phyloP scores from a whole-genome alignment of 2,329 filamentous ascomycete species.

The Ophiostoma angusticollis region DNA sequence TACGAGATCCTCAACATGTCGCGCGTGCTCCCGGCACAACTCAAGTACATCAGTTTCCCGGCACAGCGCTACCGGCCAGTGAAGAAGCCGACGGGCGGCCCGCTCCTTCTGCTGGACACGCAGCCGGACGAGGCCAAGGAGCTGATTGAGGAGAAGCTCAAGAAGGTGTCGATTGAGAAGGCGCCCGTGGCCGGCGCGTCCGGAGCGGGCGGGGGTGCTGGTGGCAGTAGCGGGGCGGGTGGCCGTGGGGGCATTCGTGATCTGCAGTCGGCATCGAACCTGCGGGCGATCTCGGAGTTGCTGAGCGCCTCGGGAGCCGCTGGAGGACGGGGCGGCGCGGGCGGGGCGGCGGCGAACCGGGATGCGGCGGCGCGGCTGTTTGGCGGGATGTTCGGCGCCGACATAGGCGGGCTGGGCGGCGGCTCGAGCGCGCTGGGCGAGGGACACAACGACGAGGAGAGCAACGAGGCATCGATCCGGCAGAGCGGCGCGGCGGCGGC shows the following conservation, averaged over 20 bases:
- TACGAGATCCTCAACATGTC: conserved; percentile 97
- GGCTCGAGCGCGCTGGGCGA: neutral
- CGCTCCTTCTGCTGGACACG: conserved; percentile 80
- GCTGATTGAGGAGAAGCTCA: conserved; percentile 82
- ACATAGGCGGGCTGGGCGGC: neutral
- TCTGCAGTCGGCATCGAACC: too few species aligned
- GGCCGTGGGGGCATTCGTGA: too few species aligned
- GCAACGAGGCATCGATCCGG: conserved; percentile 14
- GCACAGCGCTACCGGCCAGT: conserved; percentile 86
- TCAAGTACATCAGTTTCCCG: conserved; percentile 92
- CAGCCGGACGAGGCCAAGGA: conserved; percentile 65
- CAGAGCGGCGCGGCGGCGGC: conserved; percentile 52
- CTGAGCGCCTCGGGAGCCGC: too few species aligned
- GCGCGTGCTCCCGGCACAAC: conserved; percentile 77
- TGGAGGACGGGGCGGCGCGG: conserved; percentile 10
- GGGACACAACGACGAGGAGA: conserved; percentile 7
- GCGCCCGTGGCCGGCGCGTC: conserved; percentile 38
- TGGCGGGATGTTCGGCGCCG: conserved; percentile 9
- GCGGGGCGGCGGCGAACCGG: conserved; percentile 12
- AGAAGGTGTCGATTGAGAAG: conserved; percentile 57
- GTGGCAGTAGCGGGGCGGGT: conserved; percentile 9
- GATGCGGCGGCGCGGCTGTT: conserved; percentile 14
- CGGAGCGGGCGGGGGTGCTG: conserved; percentile 10
- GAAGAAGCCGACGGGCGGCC: conserved; percentile 82
- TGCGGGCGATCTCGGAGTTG: neutral